These are phyloP conservation scores for Ceratobasidium sp. DNA, from an alignment of 1,284 basidiomycete genomes.

Conservation along the genomic window DNA sequence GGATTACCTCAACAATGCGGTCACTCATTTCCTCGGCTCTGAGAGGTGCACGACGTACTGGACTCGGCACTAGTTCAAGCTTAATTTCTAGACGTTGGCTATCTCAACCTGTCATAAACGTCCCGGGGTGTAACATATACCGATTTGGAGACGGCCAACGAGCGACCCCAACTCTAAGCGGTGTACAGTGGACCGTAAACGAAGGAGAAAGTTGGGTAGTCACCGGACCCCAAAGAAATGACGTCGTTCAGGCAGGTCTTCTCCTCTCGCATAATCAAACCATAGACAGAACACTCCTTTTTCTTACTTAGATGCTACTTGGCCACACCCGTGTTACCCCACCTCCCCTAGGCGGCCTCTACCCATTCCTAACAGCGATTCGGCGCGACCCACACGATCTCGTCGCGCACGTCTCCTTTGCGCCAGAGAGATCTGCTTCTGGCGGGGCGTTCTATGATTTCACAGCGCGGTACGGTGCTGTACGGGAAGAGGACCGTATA, in stretches of 20 bases:
- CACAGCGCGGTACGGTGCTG: conserved; percentile 88
- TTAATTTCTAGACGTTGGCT: not conserved
- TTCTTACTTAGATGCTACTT: conserved; percentile 68
- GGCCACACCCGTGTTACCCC: conserved; percentile 78
- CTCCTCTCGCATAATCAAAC: not conserved
- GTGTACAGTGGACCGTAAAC: conserved; percentile 71
- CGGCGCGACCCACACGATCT: conserved; percentile 63
- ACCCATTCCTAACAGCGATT: conserved; percentile 71
- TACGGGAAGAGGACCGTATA: conserved; percentile 82
- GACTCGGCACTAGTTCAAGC: not conserved
- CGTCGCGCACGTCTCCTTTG: conserved; percentile 80
- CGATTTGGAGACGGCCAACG: conserved; percentile 44
- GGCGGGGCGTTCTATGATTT: conserved; percentile 91
- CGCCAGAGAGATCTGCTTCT: conserved; percentile 67
- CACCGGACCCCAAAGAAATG: conserved; percentile 66
- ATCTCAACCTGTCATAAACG: conserved; percentile 20
- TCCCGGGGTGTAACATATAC: conserved; percentile 32
- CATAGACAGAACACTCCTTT: conserved; percentile 20
- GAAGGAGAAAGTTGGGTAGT: conserved; percentile 81
- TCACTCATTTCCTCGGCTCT: not conserved
- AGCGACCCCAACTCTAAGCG: conserved; percentile 64
- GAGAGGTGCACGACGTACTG: not conserved
- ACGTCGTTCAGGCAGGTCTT: conserved; percentile 70
- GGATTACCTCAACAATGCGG: too few species aligned
- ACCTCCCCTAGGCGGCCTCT: conserved; percentile 73